Conservation (phyloP, 495 filamentous ascomycete genomes). For the Letharia columbiana region DNA sequence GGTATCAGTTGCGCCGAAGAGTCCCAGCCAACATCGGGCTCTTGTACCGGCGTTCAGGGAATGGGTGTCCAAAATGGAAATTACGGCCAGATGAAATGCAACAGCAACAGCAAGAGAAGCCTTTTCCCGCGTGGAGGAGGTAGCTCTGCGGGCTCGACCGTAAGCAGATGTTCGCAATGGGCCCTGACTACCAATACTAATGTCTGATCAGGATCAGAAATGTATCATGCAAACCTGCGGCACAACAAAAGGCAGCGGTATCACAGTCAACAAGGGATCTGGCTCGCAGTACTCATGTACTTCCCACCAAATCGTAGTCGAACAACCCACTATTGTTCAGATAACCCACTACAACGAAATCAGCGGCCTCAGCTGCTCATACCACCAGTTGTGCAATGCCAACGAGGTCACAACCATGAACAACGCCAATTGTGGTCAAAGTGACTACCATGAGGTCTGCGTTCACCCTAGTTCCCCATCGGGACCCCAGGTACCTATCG, state of each 20-base stretch:
- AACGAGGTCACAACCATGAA: conserved; percentile 57
- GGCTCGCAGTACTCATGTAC: conserved; percentile 40
- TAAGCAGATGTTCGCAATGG: not conserved
- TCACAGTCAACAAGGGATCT: conserved; percentile 55
- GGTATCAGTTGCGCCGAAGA: conserved; percentile 60
- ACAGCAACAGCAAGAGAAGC: conserved; percentile 31
- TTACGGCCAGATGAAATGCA: conserved; percentile 35
- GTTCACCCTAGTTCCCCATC: conserved; percentile 50
- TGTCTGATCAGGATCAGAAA: conserved; percentile 29
- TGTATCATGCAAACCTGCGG: conserved; percentile 36
- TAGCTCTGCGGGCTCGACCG: not conserved
- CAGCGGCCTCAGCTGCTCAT: conserved; percentile 68
- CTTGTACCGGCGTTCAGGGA: conserved; percentile 5
- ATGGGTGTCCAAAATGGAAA: conserved; percentile 45
- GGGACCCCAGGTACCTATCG: conserved; percentile 40
- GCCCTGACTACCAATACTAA: conserved; percentile 10
- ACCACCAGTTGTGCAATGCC: conserved; percentile 54
- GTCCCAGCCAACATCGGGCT: not conserved
- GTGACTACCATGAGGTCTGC: conserved; percentile 70
- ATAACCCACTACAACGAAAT: conserved; percentile 79
- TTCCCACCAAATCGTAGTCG: conserved; percentile 56
- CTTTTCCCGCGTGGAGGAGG: conserved; percentile 23
- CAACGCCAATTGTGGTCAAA: conserved; percentile 85
- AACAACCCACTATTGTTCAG: conserved; percentile 66
- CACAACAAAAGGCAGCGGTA: conserved; percentile 36